These are phyloP conservation scores for Oenanthe sinensis DNA, from an alignment of 129 eudicot genomes.

Conservation along the genomic window DNA sequence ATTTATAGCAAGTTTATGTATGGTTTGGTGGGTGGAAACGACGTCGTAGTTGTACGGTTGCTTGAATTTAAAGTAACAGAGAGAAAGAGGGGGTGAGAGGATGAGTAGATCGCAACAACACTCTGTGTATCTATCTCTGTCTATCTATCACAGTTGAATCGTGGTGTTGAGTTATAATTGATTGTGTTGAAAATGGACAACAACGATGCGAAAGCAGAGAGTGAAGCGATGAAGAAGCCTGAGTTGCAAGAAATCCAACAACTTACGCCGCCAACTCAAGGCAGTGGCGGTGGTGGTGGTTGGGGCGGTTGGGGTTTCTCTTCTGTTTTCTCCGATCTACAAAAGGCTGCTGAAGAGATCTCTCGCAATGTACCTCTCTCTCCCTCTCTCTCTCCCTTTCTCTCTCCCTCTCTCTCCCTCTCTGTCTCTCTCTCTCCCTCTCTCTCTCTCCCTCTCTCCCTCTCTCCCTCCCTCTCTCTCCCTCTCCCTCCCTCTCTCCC, in stretches of 20 bases:
- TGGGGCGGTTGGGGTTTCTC: slow-evolving; percentile 96
- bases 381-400: neutral
- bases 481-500: neutral
- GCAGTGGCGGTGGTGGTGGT: slow-evolving; percentile 50
- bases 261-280: slow-evolving; percentile 2
- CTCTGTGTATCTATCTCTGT: neutral
- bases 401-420: neutral
- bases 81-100: neutral
- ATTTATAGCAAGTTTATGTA: too few relatives aligned
- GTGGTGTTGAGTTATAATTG: neutral
- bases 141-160: neutral
- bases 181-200: slow-evolving; percentile 26
- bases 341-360: slow-evolving; percentile 92
- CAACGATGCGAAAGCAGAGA: slow-evolving; percentile 19
- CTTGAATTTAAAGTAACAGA: neutral
- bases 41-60: neutral
- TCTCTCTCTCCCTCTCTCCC: neutral
- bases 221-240: slow-evolving; percentile 32
- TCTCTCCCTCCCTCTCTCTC: neutral
- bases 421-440: neutral
- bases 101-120: neutral
- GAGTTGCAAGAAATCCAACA: slow-evolving; percentile 26
- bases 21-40: neutral
- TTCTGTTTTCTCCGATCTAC: slow-evolving; percentile 85
- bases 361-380: slow-evolving; percentile 69